phyloP scores from a whole-genome alignment of 1,284 basidiomycete species.

The Trichosporon inkin region DNA sequence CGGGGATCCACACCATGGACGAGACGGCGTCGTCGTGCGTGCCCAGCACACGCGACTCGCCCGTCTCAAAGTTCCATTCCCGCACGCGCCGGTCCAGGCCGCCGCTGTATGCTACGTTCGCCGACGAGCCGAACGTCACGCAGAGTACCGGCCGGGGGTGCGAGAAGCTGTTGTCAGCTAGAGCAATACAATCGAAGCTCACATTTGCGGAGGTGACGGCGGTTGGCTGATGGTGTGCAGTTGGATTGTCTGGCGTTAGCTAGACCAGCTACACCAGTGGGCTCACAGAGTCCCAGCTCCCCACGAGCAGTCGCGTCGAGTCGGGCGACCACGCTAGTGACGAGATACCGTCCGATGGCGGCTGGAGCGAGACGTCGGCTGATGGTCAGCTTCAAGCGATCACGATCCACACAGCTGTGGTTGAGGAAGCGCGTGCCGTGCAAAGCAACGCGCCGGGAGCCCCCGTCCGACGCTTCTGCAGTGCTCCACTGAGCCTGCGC shows the following conservation, averaged over 20 bases:
- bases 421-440: not conserved
- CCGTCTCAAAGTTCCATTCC: constrained; percentile 55
- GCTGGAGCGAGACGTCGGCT: constrained; percentile 50
- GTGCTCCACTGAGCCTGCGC: not conserved
- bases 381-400: not conserved
- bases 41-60: constrained; percentile 50
- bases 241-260: constrained; percentile 48
- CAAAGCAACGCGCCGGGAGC: not conserved
- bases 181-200: constrained; percentile 10
- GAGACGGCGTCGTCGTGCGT: constrained; percentile 52
- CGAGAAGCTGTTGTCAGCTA: constrained; percentile 30
- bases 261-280: constrained; percentile 55
- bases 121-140: constrained; percentile 48
- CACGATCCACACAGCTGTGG: too few relatives aligned
- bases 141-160: constrained; percentile 48
- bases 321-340: constrained; percentile 76
- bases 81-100: constrained; percentile 53
- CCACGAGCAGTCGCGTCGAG: constrained; percentile 69
- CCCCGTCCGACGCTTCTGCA: too few relatives aligned
- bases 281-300: constrained; percentile 83
- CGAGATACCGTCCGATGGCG: constrained; percentile 80
- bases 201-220: constrained; percentile 38
- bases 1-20: constrained; percentile 48
- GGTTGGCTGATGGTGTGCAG: constrained; percentile 42
- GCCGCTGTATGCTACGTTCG: constrained; percentile 49